phyloP scores from a whole-genome alignment of 495 filamentous ascomycete species.

The Aspergillus bridgeri region DNA sequence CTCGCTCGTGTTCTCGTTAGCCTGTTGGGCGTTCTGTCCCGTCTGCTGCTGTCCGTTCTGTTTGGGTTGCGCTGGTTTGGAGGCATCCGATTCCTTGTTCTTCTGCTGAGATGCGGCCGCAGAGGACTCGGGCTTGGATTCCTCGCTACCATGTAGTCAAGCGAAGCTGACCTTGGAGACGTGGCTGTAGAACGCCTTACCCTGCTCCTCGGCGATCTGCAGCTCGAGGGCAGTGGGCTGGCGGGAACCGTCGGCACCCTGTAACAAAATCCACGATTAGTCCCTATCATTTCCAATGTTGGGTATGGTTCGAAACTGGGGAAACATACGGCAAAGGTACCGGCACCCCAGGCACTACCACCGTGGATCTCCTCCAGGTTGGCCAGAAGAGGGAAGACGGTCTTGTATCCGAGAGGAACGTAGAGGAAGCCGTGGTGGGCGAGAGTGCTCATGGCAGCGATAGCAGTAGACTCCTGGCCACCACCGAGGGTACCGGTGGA shows the following conservation, averaged over 20 bases:
- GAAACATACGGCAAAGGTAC: conserved; percentile 74
- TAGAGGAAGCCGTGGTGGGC: conserved; percentile 94
- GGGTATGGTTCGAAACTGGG: no score
- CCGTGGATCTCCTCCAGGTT: conserved; percentile 76
- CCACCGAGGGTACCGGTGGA: conserved; percentile 78
- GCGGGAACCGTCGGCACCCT: conserved; percentile 71
- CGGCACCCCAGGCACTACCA: conserved; percentile 89
- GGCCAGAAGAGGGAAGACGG: conserved; percentile 62
- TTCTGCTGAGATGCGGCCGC: conserved; percentile 19
- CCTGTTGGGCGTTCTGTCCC: conserved; percentile 25
- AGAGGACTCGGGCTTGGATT: conserved; percentile 32
- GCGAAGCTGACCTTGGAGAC: conserved; percentile 68
- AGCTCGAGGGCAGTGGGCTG: conserved; percentile 73
- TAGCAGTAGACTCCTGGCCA: conserved; percentile 86
- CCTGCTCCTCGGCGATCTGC: conserved; percentile 73
- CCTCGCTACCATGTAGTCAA: conserved; percentile 74
- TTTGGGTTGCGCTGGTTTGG: conserved; percentile 10
- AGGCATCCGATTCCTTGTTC: conserved; percentile 17
- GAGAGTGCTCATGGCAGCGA: conserved; percentile 82
- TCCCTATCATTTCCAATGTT: background rate
- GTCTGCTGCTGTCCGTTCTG: conserved; percentile 14
- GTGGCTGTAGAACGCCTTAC: conserved; percentile 79
- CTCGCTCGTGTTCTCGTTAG: conserved; percentile 40
- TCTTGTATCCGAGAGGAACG: conserved; percentile 90
- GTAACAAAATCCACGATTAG: conserved; percentile 9